Conservation (phyloP, 441 rosid species). For the Omphalea diandra region DNA sequence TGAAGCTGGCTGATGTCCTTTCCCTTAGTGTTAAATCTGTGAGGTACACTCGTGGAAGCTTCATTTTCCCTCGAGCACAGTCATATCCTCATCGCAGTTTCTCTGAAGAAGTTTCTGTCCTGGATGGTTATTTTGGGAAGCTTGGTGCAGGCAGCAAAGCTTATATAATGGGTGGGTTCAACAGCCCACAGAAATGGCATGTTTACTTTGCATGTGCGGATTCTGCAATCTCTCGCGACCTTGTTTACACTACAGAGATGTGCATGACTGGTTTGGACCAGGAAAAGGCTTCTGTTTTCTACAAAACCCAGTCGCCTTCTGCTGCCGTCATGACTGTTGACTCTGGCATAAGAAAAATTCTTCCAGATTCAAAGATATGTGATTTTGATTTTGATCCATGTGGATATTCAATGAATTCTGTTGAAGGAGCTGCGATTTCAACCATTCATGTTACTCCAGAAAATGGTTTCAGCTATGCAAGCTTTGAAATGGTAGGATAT, state of each 20-base stretch:
- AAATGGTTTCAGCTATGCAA: slow-evolving; percentile 83
- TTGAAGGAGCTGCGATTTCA: slow-evolving; percentile 69
- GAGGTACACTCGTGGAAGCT: slow-evolving; percentile 74
- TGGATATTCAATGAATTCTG: slow-evolving; percentile 81
- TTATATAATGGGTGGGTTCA: slow-evolving; percentile 53
- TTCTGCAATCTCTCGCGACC: slow-evolving; percentile 22
- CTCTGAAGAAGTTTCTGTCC: slow-evolving; percentile 67
- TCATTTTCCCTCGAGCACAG: slow-evolving; percentile 69
- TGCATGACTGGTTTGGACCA: slow-evolving; percentile 76
- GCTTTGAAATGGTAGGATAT: slow-evolving; percentile 75
- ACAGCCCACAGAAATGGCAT: slow-evolving; percentile 63
- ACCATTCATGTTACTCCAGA: slow-evolving; percentile 83
- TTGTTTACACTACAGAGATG: slow-evolving; percentile 72
- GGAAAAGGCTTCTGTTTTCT: slow-evolving; percentile 60
- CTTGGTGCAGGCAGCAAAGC: slow-evolving; percentile 61
- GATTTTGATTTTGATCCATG: slow-evolving; percentile 82
- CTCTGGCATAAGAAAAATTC: slow-evolving; percentile 77
- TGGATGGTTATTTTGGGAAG: slow-evolving; percentile 58
- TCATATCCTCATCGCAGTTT: slow-evolving; percentile 71
- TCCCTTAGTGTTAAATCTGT: slow-evolving; percentile 55
- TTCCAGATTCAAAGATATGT: slow-evolving; percentile 62
- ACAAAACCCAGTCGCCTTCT: slow-evolving; percentile 42
- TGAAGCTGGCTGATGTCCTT: slow-evolving; percentile 48
- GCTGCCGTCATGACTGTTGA: slow-evolving; percentile 57
- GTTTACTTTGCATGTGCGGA: slow-evolving; percentile 70